Evolutionary conservation across 208 protist genomes (phyloP).

Genomic region (Crithidia brevicula): DNA sequence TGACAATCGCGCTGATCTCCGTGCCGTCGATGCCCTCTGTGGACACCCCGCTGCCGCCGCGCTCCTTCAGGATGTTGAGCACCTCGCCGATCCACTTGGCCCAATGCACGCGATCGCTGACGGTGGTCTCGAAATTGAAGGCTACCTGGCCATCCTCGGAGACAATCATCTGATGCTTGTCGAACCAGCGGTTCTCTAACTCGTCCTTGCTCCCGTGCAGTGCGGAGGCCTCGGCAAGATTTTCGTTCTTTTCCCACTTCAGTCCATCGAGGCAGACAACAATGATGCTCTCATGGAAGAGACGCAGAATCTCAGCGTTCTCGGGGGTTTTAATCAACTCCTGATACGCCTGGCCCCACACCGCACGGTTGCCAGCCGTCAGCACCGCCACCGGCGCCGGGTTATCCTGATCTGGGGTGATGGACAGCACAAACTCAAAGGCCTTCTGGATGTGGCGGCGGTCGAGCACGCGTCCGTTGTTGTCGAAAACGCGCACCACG

Average conservation of each 20-base stretch:
- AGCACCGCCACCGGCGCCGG: conserved; percentile 82
- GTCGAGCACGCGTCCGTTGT: conserved; percentile 45
- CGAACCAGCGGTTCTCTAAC: conserved; percentile 92
- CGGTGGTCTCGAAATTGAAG: conserved; percentile 89
- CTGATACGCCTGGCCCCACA: conserved; percentile 82
- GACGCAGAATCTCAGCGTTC: conserved; percentile 69
- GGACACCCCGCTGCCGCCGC: conserved; percentile 10
- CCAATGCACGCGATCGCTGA: conserved; percentile 85
- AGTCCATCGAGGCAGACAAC: conserved; percentile 82
- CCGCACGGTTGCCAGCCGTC: conserved; percentile 72
- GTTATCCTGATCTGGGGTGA: conserved; percentile 83
- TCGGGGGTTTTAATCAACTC: conserved; percentile 79
- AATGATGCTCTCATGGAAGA: conserved; percentile 74
- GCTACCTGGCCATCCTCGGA: conserved; percentile 82
- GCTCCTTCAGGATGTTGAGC: conserved; percentile 36
- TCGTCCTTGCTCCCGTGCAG: conserved; percentile 80
- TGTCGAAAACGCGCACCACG: conserved; percentile 73
- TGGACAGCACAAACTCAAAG: conserved; percentile 78
- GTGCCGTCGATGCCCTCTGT: conserved; percentile 41
- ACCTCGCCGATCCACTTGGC: conserved; percentile 80
- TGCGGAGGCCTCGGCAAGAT: conserved; percentile 51
- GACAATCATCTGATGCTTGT: conserved; percentile 93
- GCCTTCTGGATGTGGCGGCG: conserved; percentile 58
- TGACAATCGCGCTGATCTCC: conserved; percentile 40
- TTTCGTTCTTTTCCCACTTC: conserved; percentile 48